Percentiles rank a stretch among this genome's conserved stretches.
Conservation (phyloP, 306 rosid genomes). For the Ormosia emarginata region DNA sequence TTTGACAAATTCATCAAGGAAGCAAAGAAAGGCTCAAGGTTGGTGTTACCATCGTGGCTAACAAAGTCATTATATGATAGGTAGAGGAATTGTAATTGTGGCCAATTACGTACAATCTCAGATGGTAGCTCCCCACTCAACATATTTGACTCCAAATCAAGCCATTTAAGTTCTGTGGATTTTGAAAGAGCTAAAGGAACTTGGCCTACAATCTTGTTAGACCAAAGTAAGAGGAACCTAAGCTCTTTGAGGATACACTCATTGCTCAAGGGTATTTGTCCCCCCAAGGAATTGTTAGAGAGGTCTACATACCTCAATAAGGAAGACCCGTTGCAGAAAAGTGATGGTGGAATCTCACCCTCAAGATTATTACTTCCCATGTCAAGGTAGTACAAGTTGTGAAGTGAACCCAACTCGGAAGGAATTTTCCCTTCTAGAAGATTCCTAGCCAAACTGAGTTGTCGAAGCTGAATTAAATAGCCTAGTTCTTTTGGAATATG, state of each 20-base stretch:
- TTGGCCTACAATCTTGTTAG: constrained; percentile 64
- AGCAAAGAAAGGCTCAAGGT: constrained; percentile 76
- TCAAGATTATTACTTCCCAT: constrained; percentile 61
- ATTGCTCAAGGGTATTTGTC: constrained; percentile 56
- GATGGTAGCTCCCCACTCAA: constrained; percentile 55
- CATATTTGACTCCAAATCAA: constrained; percentile 68
- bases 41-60: constrained; percentile 70
- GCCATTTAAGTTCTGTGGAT: constrained; percentile 62
- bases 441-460: constrained; percentile 65
- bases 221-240: constrained; percentile 77
- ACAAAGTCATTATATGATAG: constrained; percentile 59
- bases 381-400: constrained; percentile 63
- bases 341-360: constrained; percentile 62
- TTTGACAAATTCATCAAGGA: constrained; percentile 51
- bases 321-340: constrained; percentile 70
- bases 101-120: constrained; percentile 40
- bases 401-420: constrained; percentile 56
- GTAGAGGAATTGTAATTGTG: constrained; percentile 56
- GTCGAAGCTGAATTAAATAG: constrained; percentile 43
- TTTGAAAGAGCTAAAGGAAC: constrained; percentile 69
- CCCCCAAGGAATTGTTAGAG: constrained; percentile 74
- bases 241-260: constrained; percentile 54
- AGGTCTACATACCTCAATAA: constrained; percentile 66
- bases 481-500: constrained; percentile 55
- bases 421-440: constrained; percentile 63